Base-by-base conservation (phyloP, 208 protist species). In the Trypanosoma cruzi region DNA sequence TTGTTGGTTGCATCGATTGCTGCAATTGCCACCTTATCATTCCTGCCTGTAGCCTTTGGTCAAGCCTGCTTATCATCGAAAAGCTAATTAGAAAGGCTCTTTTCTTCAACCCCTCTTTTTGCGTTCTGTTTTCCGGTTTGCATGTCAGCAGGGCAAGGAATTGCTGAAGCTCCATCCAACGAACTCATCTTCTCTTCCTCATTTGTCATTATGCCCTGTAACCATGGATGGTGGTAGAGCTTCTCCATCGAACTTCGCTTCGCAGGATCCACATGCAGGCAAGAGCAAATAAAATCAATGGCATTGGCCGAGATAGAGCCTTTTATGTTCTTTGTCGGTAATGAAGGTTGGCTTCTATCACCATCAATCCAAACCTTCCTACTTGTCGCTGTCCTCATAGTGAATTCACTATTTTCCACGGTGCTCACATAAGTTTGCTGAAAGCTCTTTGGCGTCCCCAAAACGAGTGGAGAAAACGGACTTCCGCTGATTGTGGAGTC, bases 241-340 rank as follows among this genome's bases (percentile, higher is more conserved):
- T 92, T 82, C 46, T 78, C 76, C 14, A 85, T 73, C 11, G 78
- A 81, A 55, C 76, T 80, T 10, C 86, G 82, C 31, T 86, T 60
- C 5, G 24, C 13, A 16, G 76, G 69, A 58, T 88, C 78, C 13
- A 86, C 57, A 6, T 37, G 24, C 14, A 88, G 62, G 42, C 86
- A 92, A 50, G 58, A 56, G 0, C 80, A 68, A 44, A 92, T 77
- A 68, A 92, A 92, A 62, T 92, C 80, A 20, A 88, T 81, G 5
- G 82, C 80, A 2, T 68, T 55, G 1, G 71, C 77, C 48, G 80
- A 86, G 46, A 91, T 81, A 10, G 16, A 22, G 8, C 64, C 68
- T 49, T 44, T 44, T 24, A 46, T 59, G 59, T 42, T 53, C 32
- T 49, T 69, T 48, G 37, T 42, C 11, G 62, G 63, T 32, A 69